Percentiles rank a stretch among this genome's conserved stretches.
phyloP scores from a whole-genome alignment of 805 yeast genomes.

The Cyberlindnera veronae region DNA sequence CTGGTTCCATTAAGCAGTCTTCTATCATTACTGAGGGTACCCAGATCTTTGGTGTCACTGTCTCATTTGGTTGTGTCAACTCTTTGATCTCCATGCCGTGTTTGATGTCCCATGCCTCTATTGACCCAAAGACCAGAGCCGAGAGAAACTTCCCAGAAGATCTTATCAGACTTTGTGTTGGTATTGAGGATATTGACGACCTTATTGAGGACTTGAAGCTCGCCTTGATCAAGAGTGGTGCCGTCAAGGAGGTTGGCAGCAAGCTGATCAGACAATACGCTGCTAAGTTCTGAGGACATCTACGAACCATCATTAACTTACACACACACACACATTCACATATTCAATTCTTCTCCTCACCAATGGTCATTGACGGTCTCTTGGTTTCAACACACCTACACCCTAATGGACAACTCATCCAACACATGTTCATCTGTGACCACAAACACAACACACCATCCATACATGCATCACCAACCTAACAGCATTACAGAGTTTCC shows the following conservation, averaged over 20 bases:
- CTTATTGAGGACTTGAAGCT: constrained; percentile 73
- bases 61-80: constrained; percentile 92
- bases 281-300: constrained; percentile 20
- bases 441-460: background rate
- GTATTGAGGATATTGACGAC: constrained; percentile 82
- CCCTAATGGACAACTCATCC: background rate
- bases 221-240: constrained; percentile 68
- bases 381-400: constrained; percentile 10
- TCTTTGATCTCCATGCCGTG: constrained; percentile 92
- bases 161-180: constrained; percentile 83
- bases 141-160: constrained; percentile 93
- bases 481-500: constrained; percentile 6
- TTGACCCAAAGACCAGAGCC: constrained; percentile 79
- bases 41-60: constrained; percentile 81
- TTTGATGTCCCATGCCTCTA: constrained; percentile 95
- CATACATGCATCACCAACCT: background rate
- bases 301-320: background rate
- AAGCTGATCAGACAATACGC: constrained; percentile 19
- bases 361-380: background rate
- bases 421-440: background rate
- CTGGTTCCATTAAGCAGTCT: constrained; percentile 65
- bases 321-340: background rate
- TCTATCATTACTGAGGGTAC: constrained; percentile 74
- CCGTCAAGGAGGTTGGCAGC: constrained; percentile 34
- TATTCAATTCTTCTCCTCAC: constrained; percentile 1